Base-by-base conservation (phyloP, 441 rosid genomes). In the Adansonia rubrostipa region DNA sequence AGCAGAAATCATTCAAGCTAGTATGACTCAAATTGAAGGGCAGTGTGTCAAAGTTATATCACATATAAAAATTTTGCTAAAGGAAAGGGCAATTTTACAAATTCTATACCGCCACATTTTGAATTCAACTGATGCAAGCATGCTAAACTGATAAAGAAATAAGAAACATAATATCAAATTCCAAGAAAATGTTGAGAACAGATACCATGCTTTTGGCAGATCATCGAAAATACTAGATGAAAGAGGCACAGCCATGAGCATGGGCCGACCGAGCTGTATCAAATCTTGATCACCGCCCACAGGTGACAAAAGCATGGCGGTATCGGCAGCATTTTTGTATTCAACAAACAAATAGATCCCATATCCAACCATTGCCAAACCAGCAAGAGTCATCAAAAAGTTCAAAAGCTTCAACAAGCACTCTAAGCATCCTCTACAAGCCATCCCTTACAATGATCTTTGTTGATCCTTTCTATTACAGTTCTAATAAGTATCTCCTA, bases 261-360 rank as follows among this genome's bases (percentile, higher is more conserved):
- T 87, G 17, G 99, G 99, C 62, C 98, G 94, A 17, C 98, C 96
- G 3, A 92, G 86, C 54, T 89, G 93, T 4, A 89, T 11, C 72
- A 83, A 81, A 75, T 71, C 82, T 48, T 77, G 75, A 68, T 82
- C 86, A 74, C 77, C 83, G 66, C 73, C 78, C 0, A 44, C 45
- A 36, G 90, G 83, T 11, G 81, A 73, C 60, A 83, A 75, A 57
- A 84, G 71, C 57, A 78, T 5, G 1, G 76, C 66, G 72, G 77
- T 79, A 9, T 75, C 87, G 9, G 88, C 76, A 0, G 85, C 89
- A 56, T 81, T 84, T 82, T 85, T 83, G 80, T 88, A 96, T 88
- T 91, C 93, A n/a, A 96, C 94, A 75, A 93, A 93, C 88, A 96
- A 89, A 88, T 96, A 96, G 82, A 94, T 92, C 75, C 99, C 99